These are phyloP conservation scores for Sporisorium iseilematis-ciliati DNA, from an alignment of 1,284 basidiomycete genomes.

Conservation along the genomic window DNA sequence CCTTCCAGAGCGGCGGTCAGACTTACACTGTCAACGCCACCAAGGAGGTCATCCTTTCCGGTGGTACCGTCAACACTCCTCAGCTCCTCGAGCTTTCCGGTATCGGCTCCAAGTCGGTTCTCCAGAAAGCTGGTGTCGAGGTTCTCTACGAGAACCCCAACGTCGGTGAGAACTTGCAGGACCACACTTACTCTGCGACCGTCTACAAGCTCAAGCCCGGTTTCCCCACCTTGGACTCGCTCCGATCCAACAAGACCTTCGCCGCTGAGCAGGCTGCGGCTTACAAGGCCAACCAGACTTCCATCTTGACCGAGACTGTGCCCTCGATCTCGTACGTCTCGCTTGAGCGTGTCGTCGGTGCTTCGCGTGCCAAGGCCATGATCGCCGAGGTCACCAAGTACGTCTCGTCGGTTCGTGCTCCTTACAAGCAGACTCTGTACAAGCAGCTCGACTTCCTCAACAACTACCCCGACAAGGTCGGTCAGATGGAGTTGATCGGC, in stretches of 20 bases:
- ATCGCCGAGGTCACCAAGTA: slow-evolving; percentile 51
- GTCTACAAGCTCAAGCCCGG: slow-evolving; percentile 61
- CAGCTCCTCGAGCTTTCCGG: slow-evolving; percentile 73
- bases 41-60: slow-evolving; percentile 62
- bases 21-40: slow-evolving; percentile 53
- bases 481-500: slow-evolving; percentile 66
- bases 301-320: slow-evolving; percentile 60
- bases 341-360: slow-evolving; percentile 54
- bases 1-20: slow-evolving; percentile 48
- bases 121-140: slow-evolving; percentile 70
- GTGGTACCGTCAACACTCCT: slow-evolving; percentile 68
- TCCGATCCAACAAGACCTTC: slow-evolving; percentile 58
- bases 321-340: slow-evolving; percentile 65
- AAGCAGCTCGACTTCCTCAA: slow-evolving; percentile 65
- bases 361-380: slow-evolving; percentile 38
- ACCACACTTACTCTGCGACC: slow-evolving; percentile 70
- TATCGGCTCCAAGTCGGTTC: slow-evolving; percentile 71
- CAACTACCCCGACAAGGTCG: slow-evolving; percentile 48
- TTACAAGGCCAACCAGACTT: slow-evolving; percentile 55
- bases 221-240: slow-evolving; percentile 56
- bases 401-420: slow-evolving; percentile 36
- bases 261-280: slow-evolving; percentile 53
- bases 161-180: slow-evolving; percentile 72
- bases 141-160: slow-evolving; percentile 56
- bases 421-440: slow-evolving; percentile 55